phyloP scores from a whole-genome alignment of 371 early-diverging fungal genomes.

The Rhizopus microsporus region DNA sequence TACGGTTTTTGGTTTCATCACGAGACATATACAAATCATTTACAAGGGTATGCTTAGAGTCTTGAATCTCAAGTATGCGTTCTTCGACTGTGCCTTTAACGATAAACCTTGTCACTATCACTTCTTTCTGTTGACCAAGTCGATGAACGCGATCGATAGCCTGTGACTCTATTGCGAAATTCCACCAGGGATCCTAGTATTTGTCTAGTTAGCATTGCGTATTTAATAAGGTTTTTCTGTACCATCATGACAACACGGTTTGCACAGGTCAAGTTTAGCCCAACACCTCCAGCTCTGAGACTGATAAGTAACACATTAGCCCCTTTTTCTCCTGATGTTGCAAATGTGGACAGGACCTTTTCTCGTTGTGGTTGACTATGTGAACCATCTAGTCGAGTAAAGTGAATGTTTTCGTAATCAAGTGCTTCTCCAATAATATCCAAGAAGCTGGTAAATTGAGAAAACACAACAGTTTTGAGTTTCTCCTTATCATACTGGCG shows the following conservation, averaged over 20 bases:
- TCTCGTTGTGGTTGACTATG: constrained; percentile 63
- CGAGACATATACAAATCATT: constrained; percentile 57
- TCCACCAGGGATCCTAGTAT: constrained; percentile 85
- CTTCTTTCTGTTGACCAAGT: constrained; percentile 70
- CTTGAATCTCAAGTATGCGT: constrained; percentile 63
- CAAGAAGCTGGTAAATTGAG: constrained; percentile 81
- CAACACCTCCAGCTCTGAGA: constrained; percentile 87
- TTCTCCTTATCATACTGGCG: constrained; percentile 34
- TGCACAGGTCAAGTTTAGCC: constrained; percentile 85
- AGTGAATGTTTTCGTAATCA: constrained; percentile 49
- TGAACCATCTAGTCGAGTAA: constrained; percentile 71
- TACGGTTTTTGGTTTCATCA: constrained; percentile 43
- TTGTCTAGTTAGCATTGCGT: not conserved
- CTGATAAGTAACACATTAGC: constrained; percentile 76
- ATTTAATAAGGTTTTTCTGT: constrained; percentile 6
- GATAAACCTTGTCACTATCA: constrained; percentile 63
- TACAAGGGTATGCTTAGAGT: constrained; percentile 56
- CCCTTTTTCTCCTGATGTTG: constrained; percentile 32
- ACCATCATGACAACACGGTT: constrained; percentile 71
- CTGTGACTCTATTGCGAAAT: constrained; percentile 77
- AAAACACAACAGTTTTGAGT: constrained; percentile 75
- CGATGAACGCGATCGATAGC: constrained; percentile 91
- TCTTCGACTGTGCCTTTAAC: constrained; percentile 65
- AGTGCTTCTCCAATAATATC: constrained; percentile 67
- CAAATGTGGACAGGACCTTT: constrained; percentile 59